phyloP scores from a whole-genome alignment of 495 filamentous ascomycete genomes.

The Bryoglossum gracile region DNA sequence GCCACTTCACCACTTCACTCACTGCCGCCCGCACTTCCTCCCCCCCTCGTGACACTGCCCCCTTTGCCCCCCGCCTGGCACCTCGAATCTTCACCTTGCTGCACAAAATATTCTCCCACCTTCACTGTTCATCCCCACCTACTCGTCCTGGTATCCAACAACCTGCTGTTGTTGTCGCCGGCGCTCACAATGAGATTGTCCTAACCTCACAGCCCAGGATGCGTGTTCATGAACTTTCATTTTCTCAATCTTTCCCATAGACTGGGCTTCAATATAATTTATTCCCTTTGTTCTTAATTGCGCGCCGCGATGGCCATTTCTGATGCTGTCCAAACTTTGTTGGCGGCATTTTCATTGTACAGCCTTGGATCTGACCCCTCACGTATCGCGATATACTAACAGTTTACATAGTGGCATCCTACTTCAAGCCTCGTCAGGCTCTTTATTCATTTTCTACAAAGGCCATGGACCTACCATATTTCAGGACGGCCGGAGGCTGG shows the following conservation, averaged over 20 bases:
- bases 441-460: constrained; percentile 43
- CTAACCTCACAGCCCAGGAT: constrained; percentile 28
- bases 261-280: constrained; percentile 39
- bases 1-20: too few relatives aligned
- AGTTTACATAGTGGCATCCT: constrained; percentile 38
- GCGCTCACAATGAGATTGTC: constrained; percentile 23
- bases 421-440: constrained; percentile 43
- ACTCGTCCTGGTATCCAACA: constrained; percentile 18
- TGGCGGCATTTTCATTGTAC: constrained; percentile 49
- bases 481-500: constrained; percentile 55
- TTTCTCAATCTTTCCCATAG: constrained; percentile 39
- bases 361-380: constrained; percentile 27
- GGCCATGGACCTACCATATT: constrained; percentile 42
- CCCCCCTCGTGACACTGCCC: too few relatives aligned
- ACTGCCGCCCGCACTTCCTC: too few relatives aligned
- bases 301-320: constrained; percentile 30
- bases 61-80: too few relatives aligned
- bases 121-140: constrained; percentile 21
- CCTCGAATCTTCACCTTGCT: constrained; percentile 2
- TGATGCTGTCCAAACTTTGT: constrained; percentile 41
- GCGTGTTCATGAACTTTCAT: constrained; percentile 25
- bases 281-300: constrained; percentile 25
- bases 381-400: constrained; percentile 6
- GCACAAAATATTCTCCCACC: too few relatives aligned
- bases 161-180: constrained; percentile 27